Evolutionary conservation across 179 eudicot genomes (phyloP).

Genomic region (Beta corolliflora): DNA sequence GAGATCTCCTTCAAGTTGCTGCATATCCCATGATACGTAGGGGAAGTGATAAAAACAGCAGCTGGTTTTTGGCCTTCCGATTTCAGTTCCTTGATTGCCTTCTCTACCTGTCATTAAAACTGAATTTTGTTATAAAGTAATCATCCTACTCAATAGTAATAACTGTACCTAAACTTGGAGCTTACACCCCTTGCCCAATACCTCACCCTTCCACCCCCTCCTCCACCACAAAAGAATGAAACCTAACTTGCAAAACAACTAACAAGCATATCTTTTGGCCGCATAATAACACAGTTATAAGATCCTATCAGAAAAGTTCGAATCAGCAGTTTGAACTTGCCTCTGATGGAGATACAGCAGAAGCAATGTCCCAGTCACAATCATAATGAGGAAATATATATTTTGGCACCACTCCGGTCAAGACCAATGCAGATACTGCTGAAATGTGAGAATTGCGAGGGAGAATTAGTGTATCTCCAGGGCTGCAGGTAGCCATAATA

Average conservation of each 20-base stretch:
- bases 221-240: background rate
- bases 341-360: slow-evolving; percentile 66
- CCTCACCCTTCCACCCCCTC: background rate
- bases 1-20: slow-evolving; percentile 65
- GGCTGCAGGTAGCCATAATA: slow-evolving; percentile 76
- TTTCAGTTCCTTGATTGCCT: slow-evolving; percentile 60
- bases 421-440: slow-evolving; percentile 75
- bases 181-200: background rate
- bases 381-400: slow-evolving; percentile 69
- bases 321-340: slow-evolving; percentile 48
- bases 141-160: background rate
- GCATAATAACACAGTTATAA: background rate
- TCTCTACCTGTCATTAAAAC: slow-evolving; percentile 53
- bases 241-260: background rate
- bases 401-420: slow-evolving; percentile 70
- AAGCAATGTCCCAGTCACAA: slow-evolving; percentile 69
- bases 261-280: background rate
- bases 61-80: slow-evolving; percentile 59
- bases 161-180: background rate
- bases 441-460: slow-evolving; percentile 83
- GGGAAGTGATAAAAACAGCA: slow-evolving; percentile 77
- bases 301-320: slow-evolving; percentile 19
- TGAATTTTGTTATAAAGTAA: background rate
- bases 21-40: slow-evolving; percentile 88
- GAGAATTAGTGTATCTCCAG: slow-evolving; percentile 74